Conservation (phyloP, 768 basidiomycete genomes). For the Scleroderma citrinum region DNA sequence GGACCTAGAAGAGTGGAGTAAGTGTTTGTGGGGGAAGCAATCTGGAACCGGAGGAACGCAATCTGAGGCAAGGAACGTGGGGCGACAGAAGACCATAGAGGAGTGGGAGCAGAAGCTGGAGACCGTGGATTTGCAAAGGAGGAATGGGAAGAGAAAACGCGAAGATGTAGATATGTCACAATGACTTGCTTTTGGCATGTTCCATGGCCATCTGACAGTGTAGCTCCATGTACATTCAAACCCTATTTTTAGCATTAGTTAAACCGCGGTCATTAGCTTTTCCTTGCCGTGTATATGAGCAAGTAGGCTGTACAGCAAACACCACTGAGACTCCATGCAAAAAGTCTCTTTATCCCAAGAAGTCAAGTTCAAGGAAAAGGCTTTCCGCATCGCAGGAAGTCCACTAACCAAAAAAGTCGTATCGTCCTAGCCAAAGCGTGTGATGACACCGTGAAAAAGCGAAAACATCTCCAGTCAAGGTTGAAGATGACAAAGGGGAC, state of each 20-base stretch:
- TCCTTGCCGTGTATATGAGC: no score
- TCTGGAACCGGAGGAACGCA: conserved; percentile 13
- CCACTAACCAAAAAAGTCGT: conserved; percentile 46
- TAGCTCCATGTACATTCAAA: no score
- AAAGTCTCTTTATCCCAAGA: conserved; percentile 37
- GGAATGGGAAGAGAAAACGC: conserved; percentile 15
- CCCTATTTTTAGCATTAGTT: no score
- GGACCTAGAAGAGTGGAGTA: conserved; percentile 44
- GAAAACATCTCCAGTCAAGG: conserved; percentile 40
- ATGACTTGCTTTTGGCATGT: conserved; percentile 6
- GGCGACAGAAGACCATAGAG: conserved; percentile 35
- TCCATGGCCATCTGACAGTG: no score
- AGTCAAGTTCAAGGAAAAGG: conserved; percentile 47
- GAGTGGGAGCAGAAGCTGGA: conserved; percentile 41
- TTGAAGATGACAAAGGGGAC: conserved; percentile 29
- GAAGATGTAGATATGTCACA: conserved; percentile 22
- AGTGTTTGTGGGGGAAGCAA: conserved; percentile 35
- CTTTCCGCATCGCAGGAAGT: conserved; percentile 40
- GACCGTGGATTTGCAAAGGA: conserved; percentile 15
- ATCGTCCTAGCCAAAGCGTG: conserved; percentile 21
- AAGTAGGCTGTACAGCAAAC: not conserved
- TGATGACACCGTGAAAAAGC: conserved; percentile 42
- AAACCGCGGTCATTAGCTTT: no score
- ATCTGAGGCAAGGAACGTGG: conserved; percentile 25
- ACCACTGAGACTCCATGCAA: conserved; percentile 28